phyloP scores from a whole-genome alignment of 106 monocot species.

The Apostasia shenzhenica region DNA sequence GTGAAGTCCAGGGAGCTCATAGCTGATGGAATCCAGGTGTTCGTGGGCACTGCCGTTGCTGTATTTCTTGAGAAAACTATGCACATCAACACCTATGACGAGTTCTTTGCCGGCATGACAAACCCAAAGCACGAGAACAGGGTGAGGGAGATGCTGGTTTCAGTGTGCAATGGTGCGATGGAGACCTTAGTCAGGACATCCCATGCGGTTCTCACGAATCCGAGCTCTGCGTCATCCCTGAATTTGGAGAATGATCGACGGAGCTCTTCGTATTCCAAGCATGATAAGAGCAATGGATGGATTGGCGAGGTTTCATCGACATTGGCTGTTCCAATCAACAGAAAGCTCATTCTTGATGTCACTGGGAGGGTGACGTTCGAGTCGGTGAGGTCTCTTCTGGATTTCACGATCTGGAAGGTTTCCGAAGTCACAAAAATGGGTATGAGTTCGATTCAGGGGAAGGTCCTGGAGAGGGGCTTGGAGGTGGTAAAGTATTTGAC shows the following conservation, averaged over 20 bases:
- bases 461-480: conserved; percentile 33
- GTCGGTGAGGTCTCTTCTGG: conserved; percentile 62
- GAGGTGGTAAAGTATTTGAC: conserved; percentile 45
- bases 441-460: conserved; percentile 17
- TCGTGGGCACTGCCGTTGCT: conserved; percentile 40
- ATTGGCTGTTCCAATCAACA: conserved; percentile 46
- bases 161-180: conserved; percentile 55
- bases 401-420: conserved; percentile 44
- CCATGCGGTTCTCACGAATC: conserved; percentile 28
- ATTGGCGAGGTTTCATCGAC: conserved; percentile 36
- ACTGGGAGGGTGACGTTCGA: conserved; percentile 72
- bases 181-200: conserved; percentile 69
- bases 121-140: conserved; percentile 53
- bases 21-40: conserved; percentile 33
- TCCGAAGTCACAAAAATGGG: conserved; percentile 31
- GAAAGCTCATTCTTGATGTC: conserved; percentile 66
- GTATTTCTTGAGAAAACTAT: conserved; percentile 70
- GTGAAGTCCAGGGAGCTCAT: conserved; percentile 31
- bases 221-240: conserved; percentile 4
- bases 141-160: conserved; percentile 54
- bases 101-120: conserved; percentile 58
- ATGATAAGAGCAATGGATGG: conserved; percentile 27
- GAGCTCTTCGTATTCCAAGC: background rate
- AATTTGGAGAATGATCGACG: background rate
- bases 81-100: conserved; percentile 61